Evolutionary conservation across 2,329 filamentous ascomycete species (phyloP).

Genomic region (Xylaria sp.): DNA sequence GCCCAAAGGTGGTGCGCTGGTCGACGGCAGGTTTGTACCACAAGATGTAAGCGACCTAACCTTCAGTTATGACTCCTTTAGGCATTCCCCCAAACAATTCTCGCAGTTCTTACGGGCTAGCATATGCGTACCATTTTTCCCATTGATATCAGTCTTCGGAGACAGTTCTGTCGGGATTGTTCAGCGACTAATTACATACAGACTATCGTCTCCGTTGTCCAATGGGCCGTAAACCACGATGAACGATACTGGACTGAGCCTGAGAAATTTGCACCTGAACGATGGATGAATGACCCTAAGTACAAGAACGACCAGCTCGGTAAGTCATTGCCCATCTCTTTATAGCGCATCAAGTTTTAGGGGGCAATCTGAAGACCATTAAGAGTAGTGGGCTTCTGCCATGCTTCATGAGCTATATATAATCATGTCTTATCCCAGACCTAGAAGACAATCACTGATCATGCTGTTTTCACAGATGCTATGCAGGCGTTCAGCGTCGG

Average conservation of each 20-base stretch:
- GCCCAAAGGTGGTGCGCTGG: conserved; percentile 41
- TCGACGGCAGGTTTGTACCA: conserved; percentile 43
- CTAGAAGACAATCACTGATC: conserved; percentile 8
- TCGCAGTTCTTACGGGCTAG: not conserved
- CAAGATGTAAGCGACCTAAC: conserved; percentile 39
- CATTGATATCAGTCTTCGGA: not conserved
- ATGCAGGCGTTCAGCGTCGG: conserved; percentile 54
- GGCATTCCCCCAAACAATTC: not conserved
- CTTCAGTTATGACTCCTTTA: not conserved
- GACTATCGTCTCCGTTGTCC: conserved; percentile 51
- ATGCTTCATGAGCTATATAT: not conserved
- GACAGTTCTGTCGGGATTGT: not conserved
- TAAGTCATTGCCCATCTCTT: conserved; percentile 11
- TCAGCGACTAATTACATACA: conserved; percentile 31
- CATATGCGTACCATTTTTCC: not conserved
- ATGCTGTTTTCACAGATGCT: conserved; percentile 36
- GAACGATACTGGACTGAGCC: conserved; percentile 52
- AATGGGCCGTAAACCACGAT: conserved; percentile 53
- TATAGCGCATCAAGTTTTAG: not conserved
- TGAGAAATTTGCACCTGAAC: conserved; percentile 53
- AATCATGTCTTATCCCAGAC: not conserved
- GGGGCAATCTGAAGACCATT: not conserved
- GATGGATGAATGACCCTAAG: conserved; percentile 48
- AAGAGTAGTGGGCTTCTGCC: not conserved
- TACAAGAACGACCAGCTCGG: conserved; percentile 51